Evolutionary conservation across 2,329 filamentous ascomycete genomes (phyloP).

Genomic region (Fusarium praegraminearum): DNA sequence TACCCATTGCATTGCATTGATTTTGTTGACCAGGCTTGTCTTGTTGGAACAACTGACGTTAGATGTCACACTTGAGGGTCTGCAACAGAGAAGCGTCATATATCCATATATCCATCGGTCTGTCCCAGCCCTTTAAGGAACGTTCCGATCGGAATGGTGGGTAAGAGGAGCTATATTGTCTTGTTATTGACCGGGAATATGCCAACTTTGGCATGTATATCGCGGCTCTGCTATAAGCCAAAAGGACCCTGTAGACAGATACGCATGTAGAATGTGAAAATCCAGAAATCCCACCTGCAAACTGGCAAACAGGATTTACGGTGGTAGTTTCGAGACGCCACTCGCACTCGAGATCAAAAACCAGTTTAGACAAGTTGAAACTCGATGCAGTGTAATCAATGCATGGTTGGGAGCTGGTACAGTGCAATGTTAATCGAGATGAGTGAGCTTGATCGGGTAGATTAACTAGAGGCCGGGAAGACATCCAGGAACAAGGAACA

Average conservation of each 20-base stretch:
- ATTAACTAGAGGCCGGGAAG: not conserved
- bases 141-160: slow-evolving; percentile 41
- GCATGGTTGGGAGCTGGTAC: slow-evolving; percentile 6
- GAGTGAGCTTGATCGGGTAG: slow-evolving; percentile 10
- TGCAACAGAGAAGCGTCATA: slow-evolving; percentile 31
- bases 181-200: slow-evolving; percentile 31
- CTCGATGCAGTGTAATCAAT: not conserved
- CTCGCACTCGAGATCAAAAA: not conserved
- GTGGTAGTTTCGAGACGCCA: slow-evolving; percentile 23
- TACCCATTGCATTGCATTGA: slow-evolving; percentile 8
- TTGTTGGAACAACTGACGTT: slow-evolving; percentile 24
- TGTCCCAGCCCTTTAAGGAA: slow-evolving; percentile 31
- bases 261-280: slow-evolving; percentile 17
- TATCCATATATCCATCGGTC: slow-evolving; percentile 17
- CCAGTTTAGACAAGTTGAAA: slow-evolving; percentile 19
- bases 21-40: not conserved
- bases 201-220: slow-evolving; percentile 37
- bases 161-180: slow-evolving; percentile 28
- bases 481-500: slow-evolving; percentile 38
- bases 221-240: slow-evolving; percentile 31
- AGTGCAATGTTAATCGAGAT: not conserved
- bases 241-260: slow-evolving; percentile 16
- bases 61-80: slow-evolving; percentile 29
- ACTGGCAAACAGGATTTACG: slow-evolving; percentile 22
- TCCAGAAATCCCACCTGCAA: slow-evolving; percentile 1